phyloP scores from a whole-genome alignment of 805 yeast species.

The Candida ovalis region DNA sequence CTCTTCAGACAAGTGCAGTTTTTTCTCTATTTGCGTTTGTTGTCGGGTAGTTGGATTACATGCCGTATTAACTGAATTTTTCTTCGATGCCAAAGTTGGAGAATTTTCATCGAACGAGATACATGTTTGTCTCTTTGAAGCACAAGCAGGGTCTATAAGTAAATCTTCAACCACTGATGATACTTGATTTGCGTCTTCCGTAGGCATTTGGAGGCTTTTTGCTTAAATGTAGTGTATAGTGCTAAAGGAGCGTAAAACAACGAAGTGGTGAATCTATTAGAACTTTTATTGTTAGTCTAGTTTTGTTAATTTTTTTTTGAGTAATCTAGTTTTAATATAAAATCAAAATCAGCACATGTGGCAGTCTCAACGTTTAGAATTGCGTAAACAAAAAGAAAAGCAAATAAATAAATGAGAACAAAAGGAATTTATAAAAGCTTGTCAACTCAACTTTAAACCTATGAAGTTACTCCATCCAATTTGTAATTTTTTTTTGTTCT shows the following conservation, averaged over 20 bases:
- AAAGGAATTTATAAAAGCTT: neutral
- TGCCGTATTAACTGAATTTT: conserved; percentile 13
- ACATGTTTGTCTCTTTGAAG: conserved; percentile 2
- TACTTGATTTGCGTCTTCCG: neutral
- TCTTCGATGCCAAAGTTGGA: conserved; percentile 18
- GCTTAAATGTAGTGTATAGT: neutral
- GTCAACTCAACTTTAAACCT: too few species aligned
- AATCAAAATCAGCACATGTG: too few species aligned
- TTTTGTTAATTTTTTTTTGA: too few species aligned
- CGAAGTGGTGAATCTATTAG: too few species aligned
- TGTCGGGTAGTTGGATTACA: conserved; percentile 4
- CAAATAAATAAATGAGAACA: too few species aligned
- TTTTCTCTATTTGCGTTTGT: conserved; percentile 6
- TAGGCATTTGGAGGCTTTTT: neutral
- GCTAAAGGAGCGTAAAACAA: too few species aligned
- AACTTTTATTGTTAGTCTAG: too few species aligned
- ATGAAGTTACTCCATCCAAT: neutral
- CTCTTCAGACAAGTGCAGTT: conserved; percentile 11
- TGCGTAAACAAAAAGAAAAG: too few species aligned
- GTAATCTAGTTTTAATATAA: too few species aligned
- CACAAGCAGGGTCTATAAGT: neutral
- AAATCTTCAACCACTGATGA: neutral
- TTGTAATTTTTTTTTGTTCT: neutral
- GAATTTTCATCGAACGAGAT: conserved; percentile 18
- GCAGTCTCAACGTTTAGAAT: too few species aligned